These are phyloP conservation scores for Babesia gibsoni DNA, from an alignment of 169 alveolate genomes.

Conservation along the genomic window DNA sequence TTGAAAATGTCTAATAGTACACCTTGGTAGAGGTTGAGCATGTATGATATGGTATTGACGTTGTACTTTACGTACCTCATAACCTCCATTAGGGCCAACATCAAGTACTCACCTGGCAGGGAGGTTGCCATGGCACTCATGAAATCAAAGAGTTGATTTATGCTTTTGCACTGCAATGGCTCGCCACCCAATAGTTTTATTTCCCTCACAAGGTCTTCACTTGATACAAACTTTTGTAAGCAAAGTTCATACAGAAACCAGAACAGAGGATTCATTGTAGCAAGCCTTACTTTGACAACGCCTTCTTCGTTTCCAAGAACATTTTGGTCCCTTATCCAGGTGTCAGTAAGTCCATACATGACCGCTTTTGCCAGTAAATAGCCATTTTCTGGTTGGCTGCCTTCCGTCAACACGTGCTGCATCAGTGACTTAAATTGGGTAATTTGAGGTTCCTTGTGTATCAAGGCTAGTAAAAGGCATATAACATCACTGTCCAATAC, in stretches of 20 bases:
- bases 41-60: constrained; percentile 23
- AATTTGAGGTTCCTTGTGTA: constrained; percentile 15
- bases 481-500: constrained; percentile 44
- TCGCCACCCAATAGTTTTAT: constrained; percentile 36
- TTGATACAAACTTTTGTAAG: constrained; percentile 28
- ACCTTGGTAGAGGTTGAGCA: constrained; percentile 55
- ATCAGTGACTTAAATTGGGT: constrained; percentile 27
- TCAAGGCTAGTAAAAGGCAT: constrained; percentile 18
- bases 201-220: constrained; percentile 32
- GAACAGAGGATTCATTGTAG: constrained; percentile 46
- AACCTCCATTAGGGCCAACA: constrained; percentile 42
- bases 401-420: constrained; percentile 12
- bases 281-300: constrained; percentile 28
- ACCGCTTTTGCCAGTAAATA: constrained; percentile 34
- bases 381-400: constrained; percentile 11
- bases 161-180: constrained; percentile 35
- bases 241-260: constrained; percentile 49
- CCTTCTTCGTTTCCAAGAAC: background rate
- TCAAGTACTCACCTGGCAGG: constrained; percentile 47
- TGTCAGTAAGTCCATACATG: constrained; percentile 37
- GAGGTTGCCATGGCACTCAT: constrained; percentile 37
- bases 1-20: constrained; percentile 48
- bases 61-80: constrained; percentile 43
- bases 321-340: constrained; percentile 54
- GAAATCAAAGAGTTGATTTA: constrained; percentile 39